Percentiles rank a stretch among this genome's conserved stretches.
phyloP scores from a whole-genome alignment of 768 basidiomycete genomes.

The Rickenella mellea region DNA sequence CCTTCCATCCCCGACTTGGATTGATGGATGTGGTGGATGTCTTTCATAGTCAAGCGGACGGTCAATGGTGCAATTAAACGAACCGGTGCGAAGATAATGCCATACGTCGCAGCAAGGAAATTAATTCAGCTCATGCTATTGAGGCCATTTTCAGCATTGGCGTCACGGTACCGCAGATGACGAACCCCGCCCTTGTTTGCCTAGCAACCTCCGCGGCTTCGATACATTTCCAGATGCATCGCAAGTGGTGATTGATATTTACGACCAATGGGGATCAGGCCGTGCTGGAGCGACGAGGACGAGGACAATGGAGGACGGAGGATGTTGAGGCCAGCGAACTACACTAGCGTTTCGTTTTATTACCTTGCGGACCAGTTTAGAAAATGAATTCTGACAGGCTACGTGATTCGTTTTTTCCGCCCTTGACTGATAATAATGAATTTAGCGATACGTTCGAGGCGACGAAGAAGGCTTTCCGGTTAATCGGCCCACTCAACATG shows the following conservation, averaged over 20 bases:
- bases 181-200: conserved; percentile 7
- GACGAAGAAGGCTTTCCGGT: conserved; percentile 10
- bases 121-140: conserved; percentile 11
- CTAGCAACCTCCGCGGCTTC: conserved; percentile 4
- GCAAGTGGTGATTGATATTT: conserved; percentile 13
- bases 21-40: conserved; percentile 10
- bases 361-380: conserved; percentile 12
- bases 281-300: conserved; percentile 9
- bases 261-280: conserved; percentile 18
- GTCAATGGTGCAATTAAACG: conserved; percentile 7
- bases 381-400: conserved; percentile 18
- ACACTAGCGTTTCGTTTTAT: conserved; percentile 14
- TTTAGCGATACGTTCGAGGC: conserved; percentile 13
- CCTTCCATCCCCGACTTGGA: background rate
- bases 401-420: no score
- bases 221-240: conserved; percentile 6
- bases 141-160: conserved; percentile 13
- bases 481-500: conserved; percentile 16
- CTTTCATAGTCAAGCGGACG: conserved; percentile 9
- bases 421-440: background rate
- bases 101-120: conserved; percentile 10
- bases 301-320: conserved; percentile 9
- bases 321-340: conserved; percentile 13
- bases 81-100: conserved; percentile 14
- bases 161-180: conserved; percentile 14